Base-by-base conservation (phyloP, 2,329 filamentous ascomycete genomes). In the Pseudogymnoascus sp. region DNA sequence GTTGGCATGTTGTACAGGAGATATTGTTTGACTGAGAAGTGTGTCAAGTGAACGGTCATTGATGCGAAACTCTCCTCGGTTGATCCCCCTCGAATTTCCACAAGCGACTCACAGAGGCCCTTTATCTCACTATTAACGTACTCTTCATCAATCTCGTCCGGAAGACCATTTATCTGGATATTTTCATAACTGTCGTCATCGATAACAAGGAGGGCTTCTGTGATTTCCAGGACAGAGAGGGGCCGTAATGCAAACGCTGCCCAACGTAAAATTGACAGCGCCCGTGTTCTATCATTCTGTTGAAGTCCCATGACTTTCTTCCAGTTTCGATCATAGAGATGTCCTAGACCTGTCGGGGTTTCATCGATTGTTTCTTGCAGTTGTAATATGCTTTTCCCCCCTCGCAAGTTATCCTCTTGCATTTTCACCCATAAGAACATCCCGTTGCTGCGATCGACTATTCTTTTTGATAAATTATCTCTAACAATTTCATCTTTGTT, bases 101-200 rank as follows among this genome's bases (percentile, higher is more conserved):
- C 1, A 1, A 77, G 61, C 0, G 71, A 70, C 0, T 68, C 70
- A 26, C 73, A 77, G 1, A 72, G 64, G 1, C 66, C 65, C 0
- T 71, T 5, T 3, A 76, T 71, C 31, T 73, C 70, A 7, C 62
- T 66, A 14, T 69, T 63, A 6, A 76, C 26, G 33, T 73, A 75
- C 0, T 72, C 70, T 0, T 75, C 67, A 10, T 74, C 65, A 1
- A 74, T 14, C 0, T 16, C 14, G 4, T 75, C 71, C 0, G 72
- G 72, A 0, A 74, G 33, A 0, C 76, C 69, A 0, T 73, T 69
- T 0, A 63, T n/a, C 0, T 64, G 65, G 0, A 72, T 40, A 0
- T 65, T 61, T 10, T 67, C 68, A 19, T 62, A 61, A 7, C 66
- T 62, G 1, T 67, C 11, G 1, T 69, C 64, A 56, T 64, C 62